phyloP scores from a whole-genome alignment of 768 basidiomycete genomes.

The Russula virescens region DNA sequence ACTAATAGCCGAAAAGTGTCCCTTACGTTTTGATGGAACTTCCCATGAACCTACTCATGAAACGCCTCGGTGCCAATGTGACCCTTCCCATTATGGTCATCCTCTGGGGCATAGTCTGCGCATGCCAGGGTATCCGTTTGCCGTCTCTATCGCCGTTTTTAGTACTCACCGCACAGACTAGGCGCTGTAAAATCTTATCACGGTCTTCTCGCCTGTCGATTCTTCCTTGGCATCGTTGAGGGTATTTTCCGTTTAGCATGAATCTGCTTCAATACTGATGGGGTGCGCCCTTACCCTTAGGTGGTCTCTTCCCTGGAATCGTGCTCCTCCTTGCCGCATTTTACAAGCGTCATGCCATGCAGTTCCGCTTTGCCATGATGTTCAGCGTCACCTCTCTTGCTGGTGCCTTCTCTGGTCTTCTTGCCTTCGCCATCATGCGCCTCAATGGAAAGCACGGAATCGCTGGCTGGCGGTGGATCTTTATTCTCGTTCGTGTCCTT shows the following conservation, averaged over 20 bases:
- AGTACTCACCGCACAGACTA: conserved; percentile 19
- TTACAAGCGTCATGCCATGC: conserved; percentile 29
- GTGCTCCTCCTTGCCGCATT: conserved; percentile 28
- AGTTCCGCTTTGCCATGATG: conserved; percentile 38
- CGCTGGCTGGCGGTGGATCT: conserved; percentile 64
- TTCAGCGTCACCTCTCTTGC: conserved; percentile 44
- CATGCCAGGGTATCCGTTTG: conserved; percentile 47
- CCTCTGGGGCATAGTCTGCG: conserved; percentile 62
- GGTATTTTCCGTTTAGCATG: background rate
- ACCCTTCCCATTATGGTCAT: conserved; percentile 57
- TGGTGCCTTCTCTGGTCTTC: conserved; percentile 57
- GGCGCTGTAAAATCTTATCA: conserved; percentile 44
- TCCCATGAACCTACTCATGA: conserved; percentile 28
- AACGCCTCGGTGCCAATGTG: conserved; percentile 51
- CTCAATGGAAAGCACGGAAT: conserved; percentile 50
- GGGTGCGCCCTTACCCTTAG: background rate
- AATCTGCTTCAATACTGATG: background rate
- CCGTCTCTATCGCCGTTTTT: background rate
- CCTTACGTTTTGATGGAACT: conserved; percentile 29
- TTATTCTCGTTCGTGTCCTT: conserved; percentile 42
- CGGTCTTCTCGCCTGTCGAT: conserved; percentile 48
- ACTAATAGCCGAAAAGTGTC: conserved; percentile 26
- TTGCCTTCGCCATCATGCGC: conserved; percentile 54
- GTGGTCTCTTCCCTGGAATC: conserved; percentile 43
- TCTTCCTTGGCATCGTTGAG: conserved; percentile 38